These are phyloP conservation scores for Globisporangium polare DNA, from an alignment of 352 stramenopile genomes.

Conservation along the genomic window DNA sequence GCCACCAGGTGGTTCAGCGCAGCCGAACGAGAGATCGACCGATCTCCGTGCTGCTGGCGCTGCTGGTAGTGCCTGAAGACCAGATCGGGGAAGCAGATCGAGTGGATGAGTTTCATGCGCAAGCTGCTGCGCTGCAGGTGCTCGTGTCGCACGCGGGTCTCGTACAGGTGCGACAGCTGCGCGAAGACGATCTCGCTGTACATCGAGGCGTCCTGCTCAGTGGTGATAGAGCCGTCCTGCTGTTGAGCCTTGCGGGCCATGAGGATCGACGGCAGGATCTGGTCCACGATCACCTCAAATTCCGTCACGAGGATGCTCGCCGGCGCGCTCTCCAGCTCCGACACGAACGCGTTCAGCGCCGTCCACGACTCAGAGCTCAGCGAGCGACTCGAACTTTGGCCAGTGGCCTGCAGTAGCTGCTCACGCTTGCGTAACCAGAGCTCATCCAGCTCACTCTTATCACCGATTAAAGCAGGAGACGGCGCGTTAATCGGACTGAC, in stretches of 20 bases:
- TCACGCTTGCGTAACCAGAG: conserved; percentile 12
- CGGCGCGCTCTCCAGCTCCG: conserved; percentile 30
- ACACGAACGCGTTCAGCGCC: conserved; percentile 19
- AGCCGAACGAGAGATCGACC: conserved; percentile 1
- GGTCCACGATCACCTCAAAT: conserved; percentile 25
- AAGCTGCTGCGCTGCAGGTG: conserved; percentile 22
- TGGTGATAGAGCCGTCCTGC: not conserved
- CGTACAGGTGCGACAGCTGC: conserved; percentile 36
- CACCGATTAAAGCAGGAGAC: not conserved
- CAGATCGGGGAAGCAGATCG: conserved; percentile 43
- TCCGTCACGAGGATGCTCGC: conserved; percentile 29
- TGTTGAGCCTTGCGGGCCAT: conserved; percentile 12
- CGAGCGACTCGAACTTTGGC: not conserved
- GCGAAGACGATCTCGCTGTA: conserved; percentile 20
- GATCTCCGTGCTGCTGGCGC: conserved; percentile 15
- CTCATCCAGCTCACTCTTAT: conserved; percentile 11
- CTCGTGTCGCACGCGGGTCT: conserved; percentile 24
- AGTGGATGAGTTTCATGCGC: conserved; percentile 38
- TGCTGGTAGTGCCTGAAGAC: conserved; percentile 32
- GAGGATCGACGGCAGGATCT: conserved; percentile 31
- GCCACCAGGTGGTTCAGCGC: conserved; percentile 27
- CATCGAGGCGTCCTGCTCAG: not conserved
- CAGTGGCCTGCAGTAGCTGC: not conserved
- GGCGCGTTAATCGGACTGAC: conserved; percentile 11
- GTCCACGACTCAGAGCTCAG: conserved; percentile 23